These are phyloP conservation scores for Leptodermis oblonga DNA, from an alignment of 257 asterid species.

Conservation along the genomic window DNA sequence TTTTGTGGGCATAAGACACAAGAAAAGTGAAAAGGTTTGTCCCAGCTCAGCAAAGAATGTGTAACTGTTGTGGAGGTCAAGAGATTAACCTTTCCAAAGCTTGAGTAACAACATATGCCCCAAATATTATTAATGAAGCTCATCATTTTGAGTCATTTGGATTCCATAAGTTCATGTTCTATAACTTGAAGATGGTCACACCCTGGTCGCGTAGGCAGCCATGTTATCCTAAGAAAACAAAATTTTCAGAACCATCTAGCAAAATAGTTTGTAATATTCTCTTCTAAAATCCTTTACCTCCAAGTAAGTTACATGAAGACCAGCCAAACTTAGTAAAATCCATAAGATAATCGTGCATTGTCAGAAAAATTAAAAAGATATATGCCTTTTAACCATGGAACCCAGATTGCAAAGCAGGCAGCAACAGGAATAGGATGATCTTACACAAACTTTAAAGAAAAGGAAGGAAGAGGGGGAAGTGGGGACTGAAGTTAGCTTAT, in stretches of 20 bases:
- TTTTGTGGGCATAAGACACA: constrained; percentile 11
- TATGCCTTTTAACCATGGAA: not conserved
- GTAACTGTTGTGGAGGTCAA: not conserved
- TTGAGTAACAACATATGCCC: not conserved
- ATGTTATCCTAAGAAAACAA: not conserved
- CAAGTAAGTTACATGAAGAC: not conserved
- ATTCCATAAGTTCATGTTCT: not conserved
- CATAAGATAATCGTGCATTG: not conserved
- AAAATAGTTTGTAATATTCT: constrained; percentile 8
- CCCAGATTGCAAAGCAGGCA: not conserved
- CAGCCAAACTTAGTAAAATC: constrained; percentile 2
- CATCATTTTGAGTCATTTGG: constrained; percentile 8
- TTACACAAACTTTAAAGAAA: not conserved
- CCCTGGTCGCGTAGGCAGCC: not conserved
- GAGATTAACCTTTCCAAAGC: not conserved
- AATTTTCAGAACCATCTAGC: constrained; percentile 8
- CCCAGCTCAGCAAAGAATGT: constrained; percentile 17
- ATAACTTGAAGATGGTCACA: not conserved
- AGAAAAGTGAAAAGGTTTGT: constrained; percentile 9
- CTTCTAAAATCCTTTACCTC: not conserved
- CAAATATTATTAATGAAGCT: not conserved
- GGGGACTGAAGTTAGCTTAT: not conserved
- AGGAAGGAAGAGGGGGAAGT: not conserved
- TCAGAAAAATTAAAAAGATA: not conserved
- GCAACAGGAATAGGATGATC: not conserved